Base-by-base conservation (phyloP, 139 green algal genomes). In the Choricystis sp. region DNA sequence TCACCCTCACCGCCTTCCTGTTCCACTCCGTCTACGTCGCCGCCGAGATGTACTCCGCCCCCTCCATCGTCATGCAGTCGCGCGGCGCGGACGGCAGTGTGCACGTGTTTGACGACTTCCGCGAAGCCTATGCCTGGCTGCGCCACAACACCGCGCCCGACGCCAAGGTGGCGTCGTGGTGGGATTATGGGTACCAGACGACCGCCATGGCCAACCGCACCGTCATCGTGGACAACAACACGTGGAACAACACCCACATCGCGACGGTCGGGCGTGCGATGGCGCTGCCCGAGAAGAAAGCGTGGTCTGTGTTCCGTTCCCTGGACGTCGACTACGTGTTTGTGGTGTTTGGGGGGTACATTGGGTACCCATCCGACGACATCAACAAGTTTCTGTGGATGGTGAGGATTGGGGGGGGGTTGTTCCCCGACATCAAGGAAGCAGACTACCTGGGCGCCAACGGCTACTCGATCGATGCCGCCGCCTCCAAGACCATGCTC, bases 351-450 rank as follows among this genome's bases (percentile, higher is more conserved):
- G 91, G 91, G 9, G 91, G 86, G 59, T 74, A 85, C 61, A 82
- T 87, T 26, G 79, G 76, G 55, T 95, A 95, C 77, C 81, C 83
- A 24, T 82, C 68, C 9, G 90, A 97, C 60, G 90, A 97, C 76
- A 94, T 97, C 75, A 96, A 96, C 80, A 97, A 97, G 78, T 97
- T 97, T 73, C 80, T 96, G 59, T 97, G 90, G 90, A 97, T 97
- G 90, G 89, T 97, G 57, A 68, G 85, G 68, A 94, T 92, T 66
- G 81, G 74, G 24, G 79, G 81, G 26, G 83, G 83, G 9, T 83
- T 90, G 24, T 91, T 84, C 70, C 77, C 83, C 29, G 89, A 96
- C 19, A 96, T 97, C 74, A 87, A 92, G 75, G 91, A 97, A 77
- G 29, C 57, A 3, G 83, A 97, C 74, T 97, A 92, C 73, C 68